These are phyloP conservation scores for Endotrypanum monterogeii DNA, from an alignment of 208 protist species.

Conservation along the genomic window DNA sequence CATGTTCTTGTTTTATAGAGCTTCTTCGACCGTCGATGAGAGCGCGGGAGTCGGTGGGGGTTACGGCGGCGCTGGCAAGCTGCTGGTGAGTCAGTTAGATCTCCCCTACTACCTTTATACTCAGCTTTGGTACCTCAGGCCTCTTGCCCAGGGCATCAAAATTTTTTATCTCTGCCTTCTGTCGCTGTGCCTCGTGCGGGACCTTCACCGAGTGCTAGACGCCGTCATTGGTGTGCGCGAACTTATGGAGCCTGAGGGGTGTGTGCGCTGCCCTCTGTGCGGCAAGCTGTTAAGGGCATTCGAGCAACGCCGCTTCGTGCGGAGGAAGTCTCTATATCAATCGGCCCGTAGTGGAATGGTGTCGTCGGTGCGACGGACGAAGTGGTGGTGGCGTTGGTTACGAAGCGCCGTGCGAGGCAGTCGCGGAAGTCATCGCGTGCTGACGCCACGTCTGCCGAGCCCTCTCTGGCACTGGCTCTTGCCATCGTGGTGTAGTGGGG, in stretches of 20 bases:
- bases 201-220: slow-evolving; percentile 7
- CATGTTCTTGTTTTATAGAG: slow-evolving; percentile 50
- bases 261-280: slow-evolving; percentile 60
- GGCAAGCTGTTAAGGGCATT: slow-evolving; percentile 40
- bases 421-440: slow-evolving; percentile 12
- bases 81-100: slow-evolving; percentile 23
- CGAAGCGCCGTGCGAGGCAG: slow-evolving; percentile 24
- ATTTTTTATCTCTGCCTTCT: slow-evolving; percentile 20
- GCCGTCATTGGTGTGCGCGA: slow-evolving; percentile 49
- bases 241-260: slow-evolving; percentile 58
- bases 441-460: slow-evolving; percentile 13
- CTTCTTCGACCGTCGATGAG: slow-evolving; percentile 12
- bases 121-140: slow-evolving; percentile 28
- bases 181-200: slow-evolving; percentile 25
- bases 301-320: slow-evolving; percentile 20
- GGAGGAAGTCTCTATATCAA: slow-evolving; percentile 12
- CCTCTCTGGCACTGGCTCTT: slow-evolving; percentile 29
- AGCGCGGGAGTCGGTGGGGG: neutral
- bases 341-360: slow-evolving; percentile 3
- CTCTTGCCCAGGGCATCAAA: slow-evolving; percentile 16
- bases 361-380: slow-evolving; percentile 18
- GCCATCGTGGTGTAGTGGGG: slow-evolving; percentile 15
- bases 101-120: slow-evolving; percentile 37
- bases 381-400: slow-evolving; percentile 28
- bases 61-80: neutral